Conservation (phyloP, 2,329 filamentous ascomycete species). For the Fusarium beomiforme region DNA sequence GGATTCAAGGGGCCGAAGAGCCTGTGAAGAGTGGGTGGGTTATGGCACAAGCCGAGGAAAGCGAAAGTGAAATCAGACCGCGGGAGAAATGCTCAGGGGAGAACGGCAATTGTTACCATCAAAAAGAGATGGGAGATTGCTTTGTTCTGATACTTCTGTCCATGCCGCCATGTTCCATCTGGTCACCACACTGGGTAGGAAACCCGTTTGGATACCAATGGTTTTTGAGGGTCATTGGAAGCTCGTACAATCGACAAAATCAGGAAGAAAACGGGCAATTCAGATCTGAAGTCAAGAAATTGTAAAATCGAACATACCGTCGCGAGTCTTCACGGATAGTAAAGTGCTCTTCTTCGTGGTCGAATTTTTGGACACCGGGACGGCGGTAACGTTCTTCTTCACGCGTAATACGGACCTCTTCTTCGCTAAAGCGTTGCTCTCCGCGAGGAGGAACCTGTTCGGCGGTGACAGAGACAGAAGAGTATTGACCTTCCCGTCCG, state of each 20-base stretch:
- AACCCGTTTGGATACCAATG: background rate
- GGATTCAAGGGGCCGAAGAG: conserved; percentile 30
- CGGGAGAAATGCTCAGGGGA: conserved; percentile 27
- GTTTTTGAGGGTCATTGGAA: background rate
- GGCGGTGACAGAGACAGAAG: conserved; percentile 73
- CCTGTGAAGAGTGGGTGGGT: conserved; percentile 40
- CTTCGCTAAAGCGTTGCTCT: conserved; percentile 75
- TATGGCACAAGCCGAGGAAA: conserved; percentile 26
- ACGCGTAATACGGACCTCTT: conserved; percentile 85
- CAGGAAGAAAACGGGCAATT: background rate
- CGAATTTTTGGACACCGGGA: conserved; percentile 66
- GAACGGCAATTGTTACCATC: conserved; percentile 23
- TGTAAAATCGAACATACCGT: conserved; percentile 57
- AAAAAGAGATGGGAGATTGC: conserved; percentile 7
- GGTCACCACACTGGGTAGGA: conserved; percentile 14
- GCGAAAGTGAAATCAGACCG: conserved; percentile 9
- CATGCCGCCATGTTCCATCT: conserved; percentile 11
- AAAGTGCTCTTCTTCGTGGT: conserved; percentile 44
- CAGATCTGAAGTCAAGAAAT: background rate
- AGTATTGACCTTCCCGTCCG: conserved; percentile 98
- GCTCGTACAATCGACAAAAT: background rate
- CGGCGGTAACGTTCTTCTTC: conserved; percentile 81
- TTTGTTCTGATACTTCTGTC: conserved; percentile 19
- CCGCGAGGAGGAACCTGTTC: conserved; percentile 68
- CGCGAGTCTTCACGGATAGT: conserved; percentile 57